phyloP scores from a whole-genome alignment of 768 basidiomycete genomes.

The Amylocystis lapponica region DNA sequence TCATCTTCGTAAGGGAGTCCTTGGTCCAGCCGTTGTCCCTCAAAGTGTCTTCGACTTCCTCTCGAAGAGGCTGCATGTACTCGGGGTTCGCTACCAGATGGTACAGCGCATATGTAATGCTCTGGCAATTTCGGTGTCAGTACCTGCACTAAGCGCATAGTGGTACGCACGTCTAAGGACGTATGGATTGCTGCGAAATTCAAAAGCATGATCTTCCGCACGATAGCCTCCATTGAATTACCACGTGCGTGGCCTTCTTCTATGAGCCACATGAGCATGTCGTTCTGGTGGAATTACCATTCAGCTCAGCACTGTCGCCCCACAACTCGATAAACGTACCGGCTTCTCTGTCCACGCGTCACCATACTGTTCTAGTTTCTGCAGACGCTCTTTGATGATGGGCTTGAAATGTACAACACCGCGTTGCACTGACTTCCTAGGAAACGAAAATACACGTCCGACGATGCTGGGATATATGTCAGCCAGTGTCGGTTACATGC shows the following conservation, averaged over 20 bases:
- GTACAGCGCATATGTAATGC: slow-evolving; percentile 23
- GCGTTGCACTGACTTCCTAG: slow-evolving; percentile 1
- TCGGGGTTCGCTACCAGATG: slow-evolving; percentile 23
- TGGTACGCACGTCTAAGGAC: slow-evolving; percentile 18
- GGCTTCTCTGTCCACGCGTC: no score
- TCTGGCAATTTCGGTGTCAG: slow-evolving; percentile 10
- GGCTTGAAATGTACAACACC: slow-evolving; percentile 20
- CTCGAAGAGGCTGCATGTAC: slow-evolving; percentile 23
- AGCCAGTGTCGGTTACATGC: background rate
- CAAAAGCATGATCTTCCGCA: slow-evolving; percentile 19
- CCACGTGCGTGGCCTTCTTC: slow-evolving; percentile 30
- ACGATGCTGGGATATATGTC: slow-evolving; percentile 11
- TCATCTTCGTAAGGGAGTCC: slow-evolving; percentile 22
- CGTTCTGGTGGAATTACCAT: slow-evolving; percentile 27
- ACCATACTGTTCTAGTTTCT: slow-evolving; percentile 12
- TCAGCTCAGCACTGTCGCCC: background rate
- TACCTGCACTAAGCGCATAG: background rate
- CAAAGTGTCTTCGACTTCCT: slow-evolving; percentile 26
- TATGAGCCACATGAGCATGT: slow-evolving; percentile 41
- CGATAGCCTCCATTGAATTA: slow-evolving; percentile 27
- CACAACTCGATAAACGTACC: no score
- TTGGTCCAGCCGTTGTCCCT: slow-evolving; percentile 28
- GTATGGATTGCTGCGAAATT: slow-evolving; percentile 35
- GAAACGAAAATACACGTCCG: slow-evolving; percentile 8
- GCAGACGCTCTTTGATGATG: slow-evolving; percentile 25